Evolutionary conservation across 495 filamentous ascomycete genomes (phyloP), one percentile per base, ranked within the genome.

Genomic region (Amniculicola lignicola): DNA sequence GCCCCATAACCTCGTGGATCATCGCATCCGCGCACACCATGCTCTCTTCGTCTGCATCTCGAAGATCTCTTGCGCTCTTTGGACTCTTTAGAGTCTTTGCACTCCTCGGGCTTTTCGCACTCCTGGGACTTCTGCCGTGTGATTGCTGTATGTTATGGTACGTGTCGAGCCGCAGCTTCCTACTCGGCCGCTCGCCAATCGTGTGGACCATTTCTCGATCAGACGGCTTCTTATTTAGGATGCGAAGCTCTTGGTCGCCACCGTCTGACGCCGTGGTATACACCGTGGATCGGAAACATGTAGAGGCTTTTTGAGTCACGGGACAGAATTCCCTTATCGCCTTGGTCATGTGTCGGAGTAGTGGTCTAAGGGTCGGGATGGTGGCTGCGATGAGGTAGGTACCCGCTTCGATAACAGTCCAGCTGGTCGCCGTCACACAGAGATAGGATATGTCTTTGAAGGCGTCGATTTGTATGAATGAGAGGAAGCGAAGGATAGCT

Each of bases 11-110:
- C 48, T 59, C 56, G 11, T 41, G 16, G 1, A 36, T 47, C 0
- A 46, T 27, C 10, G 56, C 47, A 41, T 53, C 49, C 22, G 57
- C 57, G 29, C 57, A 54, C 11, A 54, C 33, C 56, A 59, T 40
- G 41, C 56, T 59, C 23, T 59, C 48, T 25, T 59, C 56, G 22
- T 52, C 56, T 16, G 41, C n/a, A n/a, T n/a, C n/a, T n/a, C n/a
- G n/a, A n/a, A n/a, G n/a, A n/a, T n/a, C n/a, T n/a, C n/a, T n/a
- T n/a, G n/a, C 22, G n/a, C 48, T 59, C 35, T 40, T 4, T 6
- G 29, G 52, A 25, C 40, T 50, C 22, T 6, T 12, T 11, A 7
- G 22, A 11, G 29, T 28, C 31, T 14, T 27, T 23, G 9, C 27
- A 7, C 16, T 29, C 36, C 36, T n/a, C 24, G 10, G 29, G 12